phyloP scores from a whole-genome alignment of 2,329 filamentous ascomycete genomes.

The Diaporthe sp. region DNA sequence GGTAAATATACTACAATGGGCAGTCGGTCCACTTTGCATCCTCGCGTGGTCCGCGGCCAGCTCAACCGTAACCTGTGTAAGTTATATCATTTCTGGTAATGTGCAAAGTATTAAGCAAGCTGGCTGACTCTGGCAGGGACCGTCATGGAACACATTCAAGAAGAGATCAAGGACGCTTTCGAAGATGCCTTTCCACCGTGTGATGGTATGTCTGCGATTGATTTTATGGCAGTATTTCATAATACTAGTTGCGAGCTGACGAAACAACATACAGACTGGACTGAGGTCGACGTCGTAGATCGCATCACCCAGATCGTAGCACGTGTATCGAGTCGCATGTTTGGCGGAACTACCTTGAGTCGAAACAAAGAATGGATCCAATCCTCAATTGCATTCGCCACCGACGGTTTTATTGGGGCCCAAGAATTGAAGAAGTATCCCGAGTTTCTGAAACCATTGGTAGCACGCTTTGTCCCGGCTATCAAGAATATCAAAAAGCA shows the following conservation, averaged over 20 bases:
- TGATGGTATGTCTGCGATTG: constrained; percentile 41
- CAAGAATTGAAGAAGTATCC: constrained; percentile 43
- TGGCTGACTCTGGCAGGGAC: neutral
- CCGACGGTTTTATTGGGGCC: constrained; percentile 48
- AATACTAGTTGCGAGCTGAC: neutral
- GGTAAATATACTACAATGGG: constrained; percentile 50
- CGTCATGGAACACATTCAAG: constrained; percentile 41
- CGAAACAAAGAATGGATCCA: constrained; percentile 50
- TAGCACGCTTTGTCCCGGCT: constrained; percentile 46
- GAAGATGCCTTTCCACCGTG: constrained; percentile 42
- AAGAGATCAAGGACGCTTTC: constrained; percentile 46
- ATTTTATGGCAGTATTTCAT: neutral
- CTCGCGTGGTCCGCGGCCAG: constrained; percentile 45
- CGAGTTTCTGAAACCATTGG: constrained; percentile 46
- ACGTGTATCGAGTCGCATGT: constrained; percentile 49
- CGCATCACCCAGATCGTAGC: constrained; percentile 47
- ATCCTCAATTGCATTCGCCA: constrained; percentile 48
- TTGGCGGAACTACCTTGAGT: constrained; percentile 45
- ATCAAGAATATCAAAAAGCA: constrained; percentile 47
- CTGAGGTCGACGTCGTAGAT: constrained; percentile 44
- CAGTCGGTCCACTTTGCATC: constrained; percentile 47
- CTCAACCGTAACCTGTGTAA: constrained; percentile 46
- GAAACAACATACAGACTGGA: constrained; percentile 34
- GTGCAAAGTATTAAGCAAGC: constrained; percentile 28
- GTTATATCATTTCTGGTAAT: neutral